A percentile compares a stretch with the other conserved stretches of the same genome.
phyloP scores from a whole-genome alignment of 2,329 filamentous ascomycete species.

The Decorospora gaudefroyi region DNA sequence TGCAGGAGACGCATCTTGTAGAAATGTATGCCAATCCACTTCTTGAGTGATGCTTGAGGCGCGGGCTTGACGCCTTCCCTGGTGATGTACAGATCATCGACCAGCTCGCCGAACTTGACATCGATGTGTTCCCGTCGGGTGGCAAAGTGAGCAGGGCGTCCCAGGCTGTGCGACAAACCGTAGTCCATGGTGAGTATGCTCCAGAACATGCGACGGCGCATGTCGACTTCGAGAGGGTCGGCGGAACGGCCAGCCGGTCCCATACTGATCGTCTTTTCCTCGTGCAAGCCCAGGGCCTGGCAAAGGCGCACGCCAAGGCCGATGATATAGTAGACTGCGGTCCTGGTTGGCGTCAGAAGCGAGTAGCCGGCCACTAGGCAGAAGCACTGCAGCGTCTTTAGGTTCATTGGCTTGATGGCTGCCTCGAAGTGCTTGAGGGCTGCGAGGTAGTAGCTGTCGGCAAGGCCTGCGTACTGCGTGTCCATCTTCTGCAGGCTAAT shows the following conservation, averaged over 20 bases:
- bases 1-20: slow-evolving; percentile 89
- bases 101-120: slow-evolving; percentile 80
- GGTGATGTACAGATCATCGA: slow-evolving; percentile 83
- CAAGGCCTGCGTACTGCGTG: slow-evolving; percentile 85
- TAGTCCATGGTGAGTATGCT: slow-evolving; percentile 86
- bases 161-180: slow-evolving; percentile 83
- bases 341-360: slow-evolving; percentile 85
- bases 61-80: slow-evolving; percentile 70
- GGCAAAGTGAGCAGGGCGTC: slow-evolving; percentile 82
- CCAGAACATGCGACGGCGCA: slow-evolving; percentile 88
- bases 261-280: slow-evolving; percentile 81
- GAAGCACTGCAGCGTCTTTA: slow-evolving; percentile 88
- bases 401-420: slow-evolving; percentile 83
- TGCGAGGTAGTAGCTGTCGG: slow-evolving; percentile 92
- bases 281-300: slow-evolving; percentile 83
- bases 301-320: slow-evolving; percentile 85
- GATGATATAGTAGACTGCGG: slow-evolving; percentile 90
- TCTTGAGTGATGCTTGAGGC: slow-evolving; percentile 76
- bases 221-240: slow-evolving; percentile 79
- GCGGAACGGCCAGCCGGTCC: slow-evolving; percentile 63
- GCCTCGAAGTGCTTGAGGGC: slow-evolving; percentile 83
- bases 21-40: slow-evolving; percentile 88
- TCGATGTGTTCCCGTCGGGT: slow-evolving; percentile 81
- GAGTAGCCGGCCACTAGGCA: slow-evolving; percentile 89
- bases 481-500: slow-evolving; percentile 94